These are phyloP conservation scores for Neoascochyta sp. DNA, from an alignment of 2,329 filamentous ascomycete species.

Conservation along the genomic window DNA sequence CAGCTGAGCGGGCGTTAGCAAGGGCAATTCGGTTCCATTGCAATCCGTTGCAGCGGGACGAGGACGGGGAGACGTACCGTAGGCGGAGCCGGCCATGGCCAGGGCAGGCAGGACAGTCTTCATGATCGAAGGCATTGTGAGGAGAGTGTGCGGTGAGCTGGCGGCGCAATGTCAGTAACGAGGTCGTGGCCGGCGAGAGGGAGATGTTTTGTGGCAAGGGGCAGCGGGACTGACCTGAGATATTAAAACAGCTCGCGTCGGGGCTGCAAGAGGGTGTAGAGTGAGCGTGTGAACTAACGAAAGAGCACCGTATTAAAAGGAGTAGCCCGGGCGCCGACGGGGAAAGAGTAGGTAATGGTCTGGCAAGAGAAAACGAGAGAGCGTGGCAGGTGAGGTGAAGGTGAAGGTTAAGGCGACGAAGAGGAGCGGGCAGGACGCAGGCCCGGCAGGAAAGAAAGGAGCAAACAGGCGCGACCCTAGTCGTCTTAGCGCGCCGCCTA, in stretches of 20 bases:
- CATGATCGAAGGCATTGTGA: constrained; percentile 50
- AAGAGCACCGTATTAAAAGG: constrained; percentile 29
- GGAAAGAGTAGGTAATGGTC: constrained; percentile 22
- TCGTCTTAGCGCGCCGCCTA: constrained; percentile 6
- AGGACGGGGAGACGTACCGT: constrained; percentile 42
- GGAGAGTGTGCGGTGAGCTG: no score
- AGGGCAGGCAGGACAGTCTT: constrained; percentile 56
- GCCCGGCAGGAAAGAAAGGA: constrained; percentile 11
- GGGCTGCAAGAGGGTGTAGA: constrained; percentile 32
- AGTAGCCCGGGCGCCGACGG: constrained; percentile 19
- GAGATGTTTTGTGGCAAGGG: constrained; percentile 11
- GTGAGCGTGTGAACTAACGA: constrained; percentile 40
- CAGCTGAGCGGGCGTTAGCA: constrained; percentile 24
- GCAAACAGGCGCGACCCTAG: constrained; percentile 11
- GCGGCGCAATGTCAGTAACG: no score
- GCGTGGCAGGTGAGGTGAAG: constrained; percentile 6
- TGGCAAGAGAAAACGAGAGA: constrained; percentile 20
- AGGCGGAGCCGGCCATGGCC: constrained; percentile 51
- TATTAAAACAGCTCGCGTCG: constrained; percentile 36
- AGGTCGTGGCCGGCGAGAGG: no score
- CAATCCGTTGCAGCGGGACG: neutral
- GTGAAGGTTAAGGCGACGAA: constrained; percentile 13
- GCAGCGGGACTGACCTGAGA: constrained; percentile 33
- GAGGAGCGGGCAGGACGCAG: constrained; percentile 12
- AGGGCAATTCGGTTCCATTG: neutral